A percentile compares a stretch with the other conserved stretches of the same genome.
These are phyloP conservation scores for Sicyos edulis DNA, from an alignment of 306 rosid genomes.

Conservation along the genomic window DNA sequence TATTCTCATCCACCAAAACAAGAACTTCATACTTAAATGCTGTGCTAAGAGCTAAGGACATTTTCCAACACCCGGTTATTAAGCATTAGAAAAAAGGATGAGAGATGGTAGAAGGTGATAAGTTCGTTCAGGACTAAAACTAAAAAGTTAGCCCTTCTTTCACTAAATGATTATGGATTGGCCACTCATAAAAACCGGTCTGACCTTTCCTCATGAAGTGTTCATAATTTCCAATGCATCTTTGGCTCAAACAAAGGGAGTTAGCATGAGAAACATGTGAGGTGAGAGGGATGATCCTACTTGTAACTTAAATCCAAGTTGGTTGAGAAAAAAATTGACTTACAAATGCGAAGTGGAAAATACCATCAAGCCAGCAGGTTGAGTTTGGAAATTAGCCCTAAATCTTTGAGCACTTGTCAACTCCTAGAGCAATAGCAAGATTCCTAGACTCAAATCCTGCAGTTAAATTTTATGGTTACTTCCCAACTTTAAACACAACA, in stretches of 20 bases:
- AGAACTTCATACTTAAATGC: slow-evolving; percentile 1
- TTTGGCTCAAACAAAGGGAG: slow-evolving; percentile 6
- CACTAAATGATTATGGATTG: background rate
- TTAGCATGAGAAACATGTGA: slow-evolving; percentile 21
- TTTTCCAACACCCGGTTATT: background rate
- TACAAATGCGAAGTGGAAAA: slow-evolving; percentile 63
- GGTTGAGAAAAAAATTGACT: slow-evolving; percentile 61
- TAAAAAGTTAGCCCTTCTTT: slow-evolving; percentile 3
- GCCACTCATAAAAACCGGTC: background rate
- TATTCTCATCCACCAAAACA: background rate
- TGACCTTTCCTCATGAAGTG: slow-evolving; percentile 6
- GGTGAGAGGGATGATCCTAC: slow-evolving; percentile 43
- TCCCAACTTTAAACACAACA: slow-evolving; percentile 44
- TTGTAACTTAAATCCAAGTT: slow-evolving; percentile 32
- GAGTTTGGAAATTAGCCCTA: slow-evolving; percentile 70
- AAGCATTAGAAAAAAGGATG: slow-evolving; percentile 2
- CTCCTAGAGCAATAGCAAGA: slow-evolving; percentile 86
- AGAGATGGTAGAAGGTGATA: slow-evolving; percentile 10
- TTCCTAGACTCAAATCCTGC: slow-evolving; percentile 92
- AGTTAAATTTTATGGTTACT: slow-evolving; percentile 63
- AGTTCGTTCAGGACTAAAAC: background rate
- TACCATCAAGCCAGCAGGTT: slow-evolving; percentile 61
- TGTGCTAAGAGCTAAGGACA: background rate
- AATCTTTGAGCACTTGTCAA: slow-evolving; percentile 64
- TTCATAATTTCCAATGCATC: background rate